Evolutionary conservation across 345 rosid genomes (phyloP).

Genomic region (Hirschfeldia incana): DNA sequence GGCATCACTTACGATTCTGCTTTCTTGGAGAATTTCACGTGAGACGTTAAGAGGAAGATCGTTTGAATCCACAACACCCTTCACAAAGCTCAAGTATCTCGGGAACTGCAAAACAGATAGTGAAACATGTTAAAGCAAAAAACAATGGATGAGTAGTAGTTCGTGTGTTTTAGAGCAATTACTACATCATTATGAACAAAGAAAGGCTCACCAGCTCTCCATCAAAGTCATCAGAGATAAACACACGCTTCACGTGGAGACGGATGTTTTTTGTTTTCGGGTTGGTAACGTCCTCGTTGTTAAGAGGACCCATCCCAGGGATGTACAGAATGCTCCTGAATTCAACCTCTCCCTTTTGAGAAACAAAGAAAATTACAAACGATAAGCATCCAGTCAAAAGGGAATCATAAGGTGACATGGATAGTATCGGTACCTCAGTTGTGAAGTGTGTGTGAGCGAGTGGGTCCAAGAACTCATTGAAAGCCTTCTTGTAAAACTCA

Average conservation of each 20-base stretch:
- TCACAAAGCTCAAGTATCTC: conserved; percentile 92
- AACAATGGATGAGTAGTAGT: background rate
- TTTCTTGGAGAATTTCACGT: conserved; percentile 96
- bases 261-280: conserved; percentile 94
- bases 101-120: conserved; percentile 66
- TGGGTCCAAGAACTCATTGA: conserved; percentile 91
- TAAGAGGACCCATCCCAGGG: conserved; percentile 98
- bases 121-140: background rate
- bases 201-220: conserved; percentile 79
- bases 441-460: conserved; percentile 84
- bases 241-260: conserved; percentile 89
- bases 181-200: too few relatives aligned
- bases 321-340: conserved; percentile 88
- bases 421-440: conserved; percentile 60
- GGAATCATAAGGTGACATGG: background rate
- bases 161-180: background rate
- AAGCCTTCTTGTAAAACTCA: conserved; percentile 93
- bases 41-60: conserved; percentile 99
- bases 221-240: conserved; percentile 99
- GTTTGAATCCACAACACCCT: conserved; percentile 92
- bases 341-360: conserved; percentile 93
- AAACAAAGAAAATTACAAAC: background rate
- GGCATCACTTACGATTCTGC: conserved; percentile 60
- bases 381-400: conserved; percentile 4
- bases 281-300: conserved; percentile 81